Evolutionary conservation across 2,329 filamentous ascomycete species (phyloP).

Genomic region (Pestalotiopsis sp.): DNA sequence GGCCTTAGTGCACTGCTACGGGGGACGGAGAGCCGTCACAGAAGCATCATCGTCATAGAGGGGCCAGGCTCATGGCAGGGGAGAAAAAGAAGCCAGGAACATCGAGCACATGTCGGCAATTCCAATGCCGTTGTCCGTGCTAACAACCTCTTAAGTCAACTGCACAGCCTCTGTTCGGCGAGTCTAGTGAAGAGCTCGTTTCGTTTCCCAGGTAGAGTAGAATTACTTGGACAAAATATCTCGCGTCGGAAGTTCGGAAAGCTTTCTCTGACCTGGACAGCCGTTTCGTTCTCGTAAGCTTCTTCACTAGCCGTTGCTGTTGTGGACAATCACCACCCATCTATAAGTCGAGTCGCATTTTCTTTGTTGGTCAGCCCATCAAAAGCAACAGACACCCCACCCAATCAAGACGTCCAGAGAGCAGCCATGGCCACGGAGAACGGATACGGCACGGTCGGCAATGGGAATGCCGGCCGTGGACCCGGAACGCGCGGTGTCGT

Average conservation of each 20-base stretch:
- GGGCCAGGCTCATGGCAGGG: background rate
- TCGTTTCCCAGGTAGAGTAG: background rate
- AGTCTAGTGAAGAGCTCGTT: background rate
- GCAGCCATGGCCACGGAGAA: slow-evolving; percentile 27
- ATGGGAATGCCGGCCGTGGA: slow-evolving; percentile 16
- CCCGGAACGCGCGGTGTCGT: slow-evolving; percentile 21
- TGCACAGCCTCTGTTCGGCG: background rate
- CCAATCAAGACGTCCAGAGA: background rate
- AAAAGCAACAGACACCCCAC: background rate
- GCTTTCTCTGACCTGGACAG: background rate
- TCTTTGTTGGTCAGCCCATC: background rate
- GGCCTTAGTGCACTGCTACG: background rate
- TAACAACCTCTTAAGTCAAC: background rate
- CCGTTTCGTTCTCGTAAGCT: background rate
- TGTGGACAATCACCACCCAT: background rate
- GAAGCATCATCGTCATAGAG: background rate
- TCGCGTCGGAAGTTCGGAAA: background rate
- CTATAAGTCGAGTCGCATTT: background rate
- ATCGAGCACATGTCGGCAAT: background rate
- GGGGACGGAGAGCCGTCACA: background rate
- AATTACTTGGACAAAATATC: background rate
- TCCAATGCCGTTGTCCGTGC: background rate
- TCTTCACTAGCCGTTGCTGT: background rate
- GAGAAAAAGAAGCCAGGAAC: background rate
- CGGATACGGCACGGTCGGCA: slow-evolving; percentile 29